Evolutionary conservation across 176 grass and related monocot species (phyloP), one percentile per base, ranked within the genome.

Genomic region (Melocanna baccifera): DNA sequence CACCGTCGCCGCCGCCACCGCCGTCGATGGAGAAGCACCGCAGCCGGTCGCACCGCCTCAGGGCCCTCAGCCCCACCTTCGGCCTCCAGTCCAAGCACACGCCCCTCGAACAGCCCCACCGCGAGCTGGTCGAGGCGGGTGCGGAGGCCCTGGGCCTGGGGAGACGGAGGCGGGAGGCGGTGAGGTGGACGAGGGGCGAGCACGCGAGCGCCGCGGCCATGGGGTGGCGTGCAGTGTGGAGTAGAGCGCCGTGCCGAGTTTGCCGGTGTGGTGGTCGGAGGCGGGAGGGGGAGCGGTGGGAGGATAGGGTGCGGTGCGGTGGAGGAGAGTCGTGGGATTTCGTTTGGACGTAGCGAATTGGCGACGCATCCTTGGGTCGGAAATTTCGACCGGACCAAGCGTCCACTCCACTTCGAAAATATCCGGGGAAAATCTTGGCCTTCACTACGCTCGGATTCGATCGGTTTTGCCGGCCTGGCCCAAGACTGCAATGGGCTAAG

Each of bases 21-120:
- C 86, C 88, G 28, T 88, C 86, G n/a, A 63, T 69, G 26, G 93
- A 92, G 76, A 90, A 94, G 88, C 90, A 86, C 28, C 85, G 78
- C 41, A 87, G 64, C 43, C 88, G 58, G 47, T 90, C 85, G 52
- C 76, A 81, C 30, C 75, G 83, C 80, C 86, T 86, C 57, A 45
- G 22, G 45, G 78, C 36, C 81, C 91, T 82, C 68, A 46, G 37
- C 32, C 18, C 71, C 9, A 61, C 55, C 30, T 19, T 63, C 19
- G 19, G 36, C 57, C 81, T 74, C 85, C 88, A 83, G 34, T 77
- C 85, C 77, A 79, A 9, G 50, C 47, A 50, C 59, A 26, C 78
- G 81, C 58, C 48, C 15, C 72, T 75, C 12, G 72, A 34, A 46
- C n/a, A 14, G n/a, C 72, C 65, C 82, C 39, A 12, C 20, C 34